phyloP scores from a whole-genome alignment of 2,329 filamentous ascomycete genomes.

The Colletotrichum abscissum region DNA sequence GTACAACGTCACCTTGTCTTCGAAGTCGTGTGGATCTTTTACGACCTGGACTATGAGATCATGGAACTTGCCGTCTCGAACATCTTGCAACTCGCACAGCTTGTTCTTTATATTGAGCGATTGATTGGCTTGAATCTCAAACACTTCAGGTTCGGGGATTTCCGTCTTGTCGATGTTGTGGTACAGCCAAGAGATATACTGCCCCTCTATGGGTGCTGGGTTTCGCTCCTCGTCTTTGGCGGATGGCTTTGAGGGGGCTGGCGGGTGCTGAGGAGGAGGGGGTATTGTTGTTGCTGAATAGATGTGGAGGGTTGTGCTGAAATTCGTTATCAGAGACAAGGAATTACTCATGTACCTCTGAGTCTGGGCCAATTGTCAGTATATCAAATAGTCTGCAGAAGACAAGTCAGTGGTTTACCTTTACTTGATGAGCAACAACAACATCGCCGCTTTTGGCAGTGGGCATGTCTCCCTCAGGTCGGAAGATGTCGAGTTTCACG shows the following conservation, averaged over 20 bases:
- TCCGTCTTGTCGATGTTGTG: slow-evolving; percentile 54
- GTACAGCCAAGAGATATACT: slow-evolving; percentile 61
- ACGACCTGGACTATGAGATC: slow-evolving; percentile 81
- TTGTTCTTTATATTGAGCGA: slow-evolving; percentile 64
- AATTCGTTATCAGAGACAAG: slow-evolving; percentile 58
- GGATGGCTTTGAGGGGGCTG: slow-evolving; percentile 39
- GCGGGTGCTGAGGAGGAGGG: slow-evolving; percentile 44
- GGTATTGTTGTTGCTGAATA: slow-evolving; percentile 56
- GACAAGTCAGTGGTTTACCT: slow-evolving; percentile 51
- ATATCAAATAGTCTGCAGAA: not conserved
- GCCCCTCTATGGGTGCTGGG: slow-evolving; percentile 43
- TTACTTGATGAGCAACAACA: slow-evolving; percentile 69
- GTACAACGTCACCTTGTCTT: slow-evolving; percentile 71
- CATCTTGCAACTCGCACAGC: slow-evolving; percentile 73
- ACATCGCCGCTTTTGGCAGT: slow-evolving; percentile 66
- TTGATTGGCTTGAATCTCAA: slow-evolving; percentile 48
- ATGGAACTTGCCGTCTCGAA: slow-evolving; percentile 66
- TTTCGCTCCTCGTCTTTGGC: slow-evolving; percentile 38
- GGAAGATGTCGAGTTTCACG: slow-evolving; percentile 71
- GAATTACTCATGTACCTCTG: slow-evolving; percentile 48
- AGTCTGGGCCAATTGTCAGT: slow-evolving; percentile 45
- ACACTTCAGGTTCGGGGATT: slow-evolving; percentile 57
- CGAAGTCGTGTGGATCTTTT: slow-evolving; percentile 54
- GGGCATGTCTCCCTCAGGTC: slow-evolving; percentile 60
- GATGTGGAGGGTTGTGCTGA: slow-evolving; percentile 55